Conservation (phyloP, 805 yeast species). For the Wickerhamiella dianesei region DNA sequence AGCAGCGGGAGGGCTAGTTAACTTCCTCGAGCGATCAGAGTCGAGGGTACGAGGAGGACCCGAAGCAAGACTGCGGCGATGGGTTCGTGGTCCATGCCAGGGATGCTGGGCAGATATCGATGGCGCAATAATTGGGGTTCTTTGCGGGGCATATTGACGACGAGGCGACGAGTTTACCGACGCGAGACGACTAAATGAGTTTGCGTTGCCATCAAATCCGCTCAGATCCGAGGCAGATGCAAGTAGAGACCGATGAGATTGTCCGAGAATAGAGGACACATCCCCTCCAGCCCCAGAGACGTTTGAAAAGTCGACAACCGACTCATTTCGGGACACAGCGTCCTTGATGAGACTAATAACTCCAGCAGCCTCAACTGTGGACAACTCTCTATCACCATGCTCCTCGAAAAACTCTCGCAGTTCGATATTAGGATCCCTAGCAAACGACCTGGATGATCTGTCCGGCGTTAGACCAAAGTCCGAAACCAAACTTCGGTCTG, state of each 20-base stretch:
- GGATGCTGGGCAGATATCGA: neutral
- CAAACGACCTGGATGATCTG: neutral
- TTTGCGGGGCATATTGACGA: neutral
- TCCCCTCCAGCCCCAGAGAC: neutral
- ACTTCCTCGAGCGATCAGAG: neutral
- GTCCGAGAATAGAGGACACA: neutral
- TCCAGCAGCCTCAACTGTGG: conserved; percentile 64
- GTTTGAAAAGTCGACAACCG: conserved; percentile 17
- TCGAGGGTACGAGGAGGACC: neutral
- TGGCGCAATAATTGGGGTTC: neutral
- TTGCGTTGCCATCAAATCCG: neutral
- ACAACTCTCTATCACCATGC: conserved; percentile 57
- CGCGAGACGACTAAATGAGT: neutral
- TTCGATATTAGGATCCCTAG: conserved; percentile 36
- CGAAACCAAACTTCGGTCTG: neutral
- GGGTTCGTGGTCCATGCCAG: neutral
- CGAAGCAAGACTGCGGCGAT: neutral
- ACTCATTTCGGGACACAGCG: conserved; percentile 20
- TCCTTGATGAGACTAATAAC: conserved; percentile 46
- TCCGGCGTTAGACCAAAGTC: neutral
- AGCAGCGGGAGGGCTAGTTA: neutral
- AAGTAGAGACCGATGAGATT: neutral
- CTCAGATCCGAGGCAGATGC: neutral
- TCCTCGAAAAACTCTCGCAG: conserved; percentile 51
- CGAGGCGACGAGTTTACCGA: neutral